Evolutionary conservation across 345 rosid genomes (phyloP).

Genomic region (Brassica juncea): DNA sequence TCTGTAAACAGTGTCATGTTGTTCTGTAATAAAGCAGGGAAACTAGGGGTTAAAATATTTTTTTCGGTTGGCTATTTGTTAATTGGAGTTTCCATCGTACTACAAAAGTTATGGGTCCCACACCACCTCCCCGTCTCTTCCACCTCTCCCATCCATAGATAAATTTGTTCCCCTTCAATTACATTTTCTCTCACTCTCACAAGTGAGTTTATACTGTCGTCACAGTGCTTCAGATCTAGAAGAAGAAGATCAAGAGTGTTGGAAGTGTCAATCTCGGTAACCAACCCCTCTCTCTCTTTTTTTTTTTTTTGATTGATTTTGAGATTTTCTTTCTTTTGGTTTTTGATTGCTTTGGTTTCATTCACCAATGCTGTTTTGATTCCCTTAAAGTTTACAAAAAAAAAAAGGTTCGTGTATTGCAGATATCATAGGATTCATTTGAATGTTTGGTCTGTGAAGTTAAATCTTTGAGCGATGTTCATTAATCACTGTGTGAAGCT

Average conservation of each 20-base stretch:
- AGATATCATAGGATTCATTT: conserved; percentile 23
- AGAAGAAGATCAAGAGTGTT: conserved; percentile 19
- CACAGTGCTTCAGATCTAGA: conserved; percentile 53
- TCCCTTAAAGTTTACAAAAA: conserved; percentile 13
- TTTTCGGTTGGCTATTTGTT: neutral
- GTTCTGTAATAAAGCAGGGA: conserved; percentile 26
- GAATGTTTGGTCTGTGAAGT: conserved; percentile 1
- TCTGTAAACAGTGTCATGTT: conserved; percentile 28
- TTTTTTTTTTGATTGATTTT: conserved; percentile 1
- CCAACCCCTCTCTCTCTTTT: neutral
- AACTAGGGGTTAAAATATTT: neutral
- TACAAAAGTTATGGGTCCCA: conserved; percentile 28
- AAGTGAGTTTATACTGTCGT: conserved; percentile 4
- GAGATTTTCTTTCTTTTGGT: conserved; percentile 7
- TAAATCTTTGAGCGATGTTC: neutral
- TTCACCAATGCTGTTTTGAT: conserved; percentile 34
- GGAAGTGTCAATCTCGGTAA: conserved; percentile 24
- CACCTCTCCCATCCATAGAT: conserved; percentile 33
- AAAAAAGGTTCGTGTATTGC: neutral
- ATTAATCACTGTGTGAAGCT: neutral
- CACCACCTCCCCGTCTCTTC: conserved; percentile 39
- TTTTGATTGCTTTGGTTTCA: conserved; percentile 37
- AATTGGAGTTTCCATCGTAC: conserved; percentile 29
- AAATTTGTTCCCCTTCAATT: neutral
- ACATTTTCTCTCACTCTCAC: conserved; percentile 32